phyloP scores from a whole-genome alignment of 306 rosid genomes.

The Castanea mollissima region DNA sequence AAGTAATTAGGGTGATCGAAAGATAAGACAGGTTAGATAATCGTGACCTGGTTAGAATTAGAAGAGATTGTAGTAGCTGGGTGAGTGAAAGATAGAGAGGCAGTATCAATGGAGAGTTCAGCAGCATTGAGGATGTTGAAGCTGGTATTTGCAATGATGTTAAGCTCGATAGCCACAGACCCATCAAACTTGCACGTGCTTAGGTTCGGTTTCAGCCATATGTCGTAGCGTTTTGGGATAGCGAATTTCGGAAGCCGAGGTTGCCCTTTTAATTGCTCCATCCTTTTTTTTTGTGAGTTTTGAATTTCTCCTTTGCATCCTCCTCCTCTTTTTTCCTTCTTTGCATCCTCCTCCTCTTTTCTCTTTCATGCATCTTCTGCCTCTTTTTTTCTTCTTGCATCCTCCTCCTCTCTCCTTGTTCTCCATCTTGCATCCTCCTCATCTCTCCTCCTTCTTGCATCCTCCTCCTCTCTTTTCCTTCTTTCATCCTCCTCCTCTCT shows the following conservation, averaged over 20 bases:
- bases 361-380: too few species aligned
- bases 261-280: conserved; percentile 85
- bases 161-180: conserved; percentile 55
- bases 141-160: conserved; percentile 56
- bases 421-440: too few species aligned
- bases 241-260: conserved; percentile 89
- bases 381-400: too few species aligned
- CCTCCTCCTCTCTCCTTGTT: too few species aligned
- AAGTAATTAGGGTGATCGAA: background rate
- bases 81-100: conserved; percentile 40
- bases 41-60: conserved; percentile 39
- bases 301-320: too few species aligned
- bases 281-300: background rate
- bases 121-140: conserved; percentile 80
- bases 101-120: conserved; percentile 40
- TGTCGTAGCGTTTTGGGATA: conserved; percentile 67
- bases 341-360: too few species aligned
- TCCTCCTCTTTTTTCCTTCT: too few species aligned
- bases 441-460: too few species aligned
- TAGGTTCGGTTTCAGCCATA: conserved; percentile 75
- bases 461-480: too few species aligned
- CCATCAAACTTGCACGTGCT: conserved; percentile 59
- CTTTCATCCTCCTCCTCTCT: too few species aligned
- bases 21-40: too few species aligned
- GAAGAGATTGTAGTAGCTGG: background rate